These are phyloP conservation scores for Blastobotrys americana DNA, from an alignment of 805 yeast species.

Conservation along the genomic window DNA sequence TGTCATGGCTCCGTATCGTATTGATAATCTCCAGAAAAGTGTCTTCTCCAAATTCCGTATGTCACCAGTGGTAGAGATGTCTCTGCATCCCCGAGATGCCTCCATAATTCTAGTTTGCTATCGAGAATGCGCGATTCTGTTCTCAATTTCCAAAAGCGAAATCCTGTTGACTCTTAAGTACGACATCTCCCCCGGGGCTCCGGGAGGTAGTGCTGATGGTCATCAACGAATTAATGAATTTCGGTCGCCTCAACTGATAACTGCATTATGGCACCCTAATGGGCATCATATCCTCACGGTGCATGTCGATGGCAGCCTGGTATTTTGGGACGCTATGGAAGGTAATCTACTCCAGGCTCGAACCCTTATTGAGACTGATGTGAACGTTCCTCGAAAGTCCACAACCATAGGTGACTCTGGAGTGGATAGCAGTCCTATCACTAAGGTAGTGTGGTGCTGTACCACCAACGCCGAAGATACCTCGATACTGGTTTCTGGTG, in stretches of 20 bases:
- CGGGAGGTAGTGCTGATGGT: slow-evolving; percentile 51
- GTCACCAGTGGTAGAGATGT: slow-evolving; percentile 60
- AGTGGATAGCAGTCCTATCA: slow-evolving; percentile 32
- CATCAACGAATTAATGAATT: slow-evolving; percentile 18
- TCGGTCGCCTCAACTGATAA: slow-evolving; percentile 37
- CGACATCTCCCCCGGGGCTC: slow-evolving; percentile 57
- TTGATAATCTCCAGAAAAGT: slow-evolving; percentile 66
- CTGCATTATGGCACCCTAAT: slow-evolving; percentile 85
- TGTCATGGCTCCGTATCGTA: slow-evolving; percentile 50
- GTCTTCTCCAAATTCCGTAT: slow-evolving; percentile 49
- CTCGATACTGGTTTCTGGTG: slow-evolving; percentile 62
- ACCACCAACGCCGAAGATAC: slow-evolving; percentile 75
- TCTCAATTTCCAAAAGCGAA: slow-evolving; percentile 54
- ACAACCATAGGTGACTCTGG: slow-evolving; percentile 27
- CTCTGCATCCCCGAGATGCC: slow-evolving; percentile 85
- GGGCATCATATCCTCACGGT: slow-evolving; percentile 76
- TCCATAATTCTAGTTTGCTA: slow-evolving; percentile 73
- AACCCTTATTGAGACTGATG: slow-evolving; percentile 54
- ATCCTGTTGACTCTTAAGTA: slow-evolving; percentile 53
- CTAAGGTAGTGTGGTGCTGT: slow-evolving; percentile 68
- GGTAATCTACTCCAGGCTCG: slow-evolving; percentile 74
- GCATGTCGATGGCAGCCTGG: slow-evolving; percentile 77
- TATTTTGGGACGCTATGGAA: slow-evolving; percentile 85
- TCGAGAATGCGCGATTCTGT: slow-evolving; percentile 58
- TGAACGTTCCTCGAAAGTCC: slow-evolving; percentile 43